Base-by-base conservation (phyloP, 164 flowering plant genomes). In the Umbilicus rupestris region DNA sequence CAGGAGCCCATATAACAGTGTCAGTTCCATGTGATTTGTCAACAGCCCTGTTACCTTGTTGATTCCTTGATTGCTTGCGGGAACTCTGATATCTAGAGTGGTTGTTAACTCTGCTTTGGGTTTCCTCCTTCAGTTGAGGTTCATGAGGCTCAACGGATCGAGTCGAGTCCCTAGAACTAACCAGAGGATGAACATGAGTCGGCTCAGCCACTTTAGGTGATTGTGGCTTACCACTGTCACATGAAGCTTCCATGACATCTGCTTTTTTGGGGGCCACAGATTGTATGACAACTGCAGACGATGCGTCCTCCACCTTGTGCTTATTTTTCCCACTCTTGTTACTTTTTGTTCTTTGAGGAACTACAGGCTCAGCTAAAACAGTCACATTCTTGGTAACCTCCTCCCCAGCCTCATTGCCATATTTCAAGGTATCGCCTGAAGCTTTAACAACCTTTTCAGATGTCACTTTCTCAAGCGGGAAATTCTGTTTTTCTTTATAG, bases 1-100 rank as follows among this genome's bases (percentile, higher is more conserved):
- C 97, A 64, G 99, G 99, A 12, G 99, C 95, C 99, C 99, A 95
- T 6, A 88, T 70, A 71, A 83, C 89, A 78, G 79, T 67, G 45
- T 89, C 96, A 76, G 64, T 68, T 33, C 80, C 73, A 33, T 83
- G 84, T 46, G 69, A 69, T 64, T 84, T 91, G 39, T 87, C 92
- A 0, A 62, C 39, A 11, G 73, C 17, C 65, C 80, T 81, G 68
- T 70, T 73, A 57, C 75, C 70, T 58, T 84, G 94, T 57, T 80
- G 69, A 58, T 69, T 84, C 77, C 83, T 82, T 24, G 83, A 73
- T 66, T 71, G 64, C 78, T 84, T 80, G 39, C 88, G 88, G 60
- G 84, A 59, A 66, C 78, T 79, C 67, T 85, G 93, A 71, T 86
- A 67, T 72, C 82, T 89, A 87, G 80, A 81, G 63, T 82, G 86